These are phyloP conservation scores for Plasmodium sp. DNA, from an alignment of 169 alveolate genomes.

Conservation along the genomic window DNA sequence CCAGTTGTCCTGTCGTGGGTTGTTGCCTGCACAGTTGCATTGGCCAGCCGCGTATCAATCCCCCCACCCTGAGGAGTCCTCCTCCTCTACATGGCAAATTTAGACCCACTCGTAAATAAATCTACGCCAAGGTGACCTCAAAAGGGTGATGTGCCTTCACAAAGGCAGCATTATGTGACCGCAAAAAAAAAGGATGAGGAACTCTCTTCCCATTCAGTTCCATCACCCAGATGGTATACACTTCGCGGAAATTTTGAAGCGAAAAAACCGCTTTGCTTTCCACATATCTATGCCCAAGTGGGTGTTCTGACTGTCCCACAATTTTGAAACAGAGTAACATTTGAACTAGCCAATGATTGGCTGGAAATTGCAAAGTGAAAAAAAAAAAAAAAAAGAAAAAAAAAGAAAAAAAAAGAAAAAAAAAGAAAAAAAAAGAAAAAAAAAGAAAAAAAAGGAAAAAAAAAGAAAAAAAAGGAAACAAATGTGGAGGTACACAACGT, in stretches of 20 bases:
- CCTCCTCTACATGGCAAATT: not conserved
- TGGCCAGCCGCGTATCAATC: not conserved
- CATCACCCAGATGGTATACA: not conserved
- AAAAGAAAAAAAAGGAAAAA: not conserved
- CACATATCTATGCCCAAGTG: not conserved
- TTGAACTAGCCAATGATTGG: not conserved
- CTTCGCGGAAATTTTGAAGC: not conserved
- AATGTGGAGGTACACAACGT: not conserved
- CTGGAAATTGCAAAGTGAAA: not conserved
- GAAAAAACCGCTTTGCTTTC: not conserved
- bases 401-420: not conserved
- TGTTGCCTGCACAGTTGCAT: not conserved
- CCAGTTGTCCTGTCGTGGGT: not conserved
- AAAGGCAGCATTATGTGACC: not conserved
- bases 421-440: not conserved
- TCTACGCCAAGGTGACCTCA: not conserved
- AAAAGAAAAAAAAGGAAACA: not conserved
- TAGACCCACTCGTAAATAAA: not conserved
- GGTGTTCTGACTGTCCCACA: not conserved
- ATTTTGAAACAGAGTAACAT: conserved; percentile 11
- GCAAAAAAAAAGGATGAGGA: not conserved
- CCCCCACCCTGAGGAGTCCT: not conserved
- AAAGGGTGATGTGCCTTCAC: not conserved
- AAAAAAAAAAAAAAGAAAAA: not conserved
- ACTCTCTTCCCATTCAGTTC: not conserved